A percentile compares a stretch with the other conserved stretches of the same genome.
phyloP scores from a whole-genome alignment of 257 asterid species.

The Eucommia ulmoides region DNA sequence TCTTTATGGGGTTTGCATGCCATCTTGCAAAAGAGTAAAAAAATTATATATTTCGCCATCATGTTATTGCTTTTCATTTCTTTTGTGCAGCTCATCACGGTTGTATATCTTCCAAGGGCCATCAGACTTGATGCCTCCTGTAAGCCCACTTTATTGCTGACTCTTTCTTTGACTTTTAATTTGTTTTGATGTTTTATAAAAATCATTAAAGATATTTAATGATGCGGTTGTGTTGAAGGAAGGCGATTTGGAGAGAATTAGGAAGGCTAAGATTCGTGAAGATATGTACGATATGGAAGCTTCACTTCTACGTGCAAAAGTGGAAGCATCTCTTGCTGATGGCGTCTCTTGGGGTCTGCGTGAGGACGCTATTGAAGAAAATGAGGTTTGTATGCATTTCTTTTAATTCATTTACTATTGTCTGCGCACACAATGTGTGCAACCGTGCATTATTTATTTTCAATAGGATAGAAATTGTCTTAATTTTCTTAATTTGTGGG shows the following conservation, averaged over 20 bases:
- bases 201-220: slow-evolving; percentile 1
- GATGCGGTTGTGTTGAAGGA: slow-evolving; percentile 44
- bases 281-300: slow-evolving; percentile 88
- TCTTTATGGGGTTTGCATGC: no score
- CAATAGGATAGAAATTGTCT: no score
- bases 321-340: slow-evolving; percentile 80
- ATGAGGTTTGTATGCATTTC: slow-evolving; percentile 46
- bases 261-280: slow-evolving; percentile 47
- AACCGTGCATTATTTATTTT: no score
- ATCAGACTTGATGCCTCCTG: slow-evolving; percentile 79
- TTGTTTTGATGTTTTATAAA: neutral
- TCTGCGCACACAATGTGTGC: no score
- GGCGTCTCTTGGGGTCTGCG: slow-evolving; percentile 98
- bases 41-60: no score
- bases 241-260: slow-evolving; percentile 61
- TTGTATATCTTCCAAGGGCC: slow-evolving; percentile 93
- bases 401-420: neutral
- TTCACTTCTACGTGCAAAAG: slow-evolving; percentile 77
- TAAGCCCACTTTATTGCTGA: slow-evolving; percentile 23
- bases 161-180: neutral
- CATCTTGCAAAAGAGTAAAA: no score
- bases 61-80: slow-evolving; percentile 11
- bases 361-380: slow-evolving; percentile 94
- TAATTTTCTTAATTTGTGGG: no score
- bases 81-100: slow-evolving; percentile 64